phyloP scores from a whole-genome alignment of 257 asterid species.

The Nicotiana obtusifolia region DNA sequence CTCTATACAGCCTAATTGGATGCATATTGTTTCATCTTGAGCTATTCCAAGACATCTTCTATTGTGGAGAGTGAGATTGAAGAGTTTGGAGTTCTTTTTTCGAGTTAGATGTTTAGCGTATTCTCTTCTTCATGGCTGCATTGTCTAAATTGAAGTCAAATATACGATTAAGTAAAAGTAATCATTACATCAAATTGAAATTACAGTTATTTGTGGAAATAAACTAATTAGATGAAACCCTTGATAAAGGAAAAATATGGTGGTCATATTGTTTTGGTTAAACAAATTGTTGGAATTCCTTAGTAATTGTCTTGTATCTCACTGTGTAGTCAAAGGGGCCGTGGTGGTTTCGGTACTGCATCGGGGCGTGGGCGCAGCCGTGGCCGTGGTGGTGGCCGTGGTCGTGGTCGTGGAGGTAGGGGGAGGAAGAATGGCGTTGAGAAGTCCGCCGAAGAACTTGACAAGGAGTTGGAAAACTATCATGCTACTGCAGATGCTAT shows the following conservation, averaged over 20 bases:
- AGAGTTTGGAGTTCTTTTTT: no score
- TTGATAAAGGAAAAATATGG: neutral
- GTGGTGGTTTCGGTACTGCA: conserved; percentile 25
- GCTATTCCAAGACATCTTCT: neutral
- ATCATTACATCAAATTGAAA: neutral
- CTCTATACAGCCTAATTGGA: neutral
- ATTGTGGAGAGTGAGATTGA: no score
- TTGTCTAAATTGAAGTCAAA: neutral
- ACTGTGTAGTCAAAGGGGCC: conserved; percentile 32
- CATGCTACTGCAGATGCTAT: conserved; percentile 43
- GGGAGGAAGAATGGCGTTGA: conserved; percentile 38
- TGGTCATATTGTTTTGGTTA: neutral
- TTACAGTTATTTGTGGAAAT: neutral
- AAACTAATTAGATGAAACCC: neutral
- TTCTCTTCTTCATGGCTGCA: neutral
- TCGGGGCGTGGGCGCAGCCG: conserved; percentile 27
- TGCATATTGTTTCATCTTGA: neutral
- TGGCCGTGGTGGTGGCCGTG: conserved; percentile 29
- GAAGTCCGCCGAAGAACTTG: conserved; percentile 66
- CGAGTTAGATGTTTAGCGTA: neutral
- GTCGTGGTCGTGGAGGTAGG: conserved; percentile 33
- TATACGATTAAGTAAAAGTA: neutral
- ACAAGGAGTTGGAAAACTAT: conserved; percentile 64
- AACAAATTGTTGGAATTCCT: neutral
- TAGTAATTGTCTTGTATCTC: neutral